Evolutionary conservation across 2,329 filamentous ascomycete genomes (phyloP).

Genomic region (Fusarium nisikadoi): DNA sequence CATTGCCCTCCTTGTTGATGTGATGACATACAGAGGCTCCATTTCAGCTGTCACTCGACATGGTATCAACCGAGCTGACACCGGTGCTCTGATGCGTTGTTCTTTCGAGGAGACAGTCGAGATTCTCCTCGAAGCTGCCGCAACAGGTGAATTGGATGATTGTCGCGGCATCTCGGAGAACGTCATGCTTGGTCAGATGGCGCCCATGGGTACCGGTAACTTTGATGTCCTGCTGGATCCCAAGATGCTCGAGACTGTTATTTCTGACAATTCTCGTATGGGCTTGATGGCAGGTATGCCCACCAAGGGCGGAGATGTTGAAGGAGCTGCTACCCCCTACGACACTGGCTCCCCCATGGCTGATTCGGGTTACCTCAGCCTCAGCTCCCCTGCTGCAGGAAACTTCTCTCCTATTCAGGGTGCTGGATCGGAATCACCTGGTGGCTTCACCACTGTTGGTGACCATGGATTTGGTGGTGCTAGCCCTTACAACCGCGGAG

Average conservation of each 20-base stretch:
- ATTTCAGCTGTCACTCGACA: conserved; percentile 97
- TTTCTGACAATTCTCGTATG: conserved; percentile 89
- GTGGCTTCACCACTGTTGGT: conserved; percentile 70
- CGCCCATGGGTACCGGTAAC: conserved; percentile 95
- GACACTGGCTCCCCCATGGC: conserved; percentile 85
- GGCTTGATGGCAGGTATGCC: conserved; percentile 84
- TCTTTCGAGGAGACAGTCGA: conserved; percentile 99
- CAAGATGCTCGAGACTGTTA: conserved; percentile 94
- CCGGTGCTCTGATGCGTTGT: conserved; percentile 98
- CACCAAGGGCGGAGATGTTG: conserved; percentile 77
- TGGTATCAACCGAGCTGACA: conserved; percentile 97
- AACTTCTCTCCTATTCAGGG: conserved; percentile 83
- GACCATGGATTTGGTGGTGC: conserved; percentile 60
- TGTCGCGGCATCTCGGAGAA: conserved; percentile 99
- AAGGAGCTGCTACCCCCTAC: conserved; percentile 93
- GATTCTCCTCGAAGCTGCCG: conserved; percentile 94
- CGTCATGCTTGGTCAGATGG: conserved; percentile 96
- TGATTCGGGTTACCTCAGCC: conserved; percentile 73
- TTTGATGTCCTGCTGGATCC: conserved; percentile 94
- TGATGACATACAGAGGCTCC: conserved; percentile 95
- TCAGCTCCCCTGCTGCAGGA: conserved; percentile 70
- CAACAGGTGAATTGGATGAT: conserved; percentile 94
- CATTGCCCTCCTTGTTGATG: conserved; percentile 92
- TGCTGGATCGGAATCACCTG: conserved; percentile 76
- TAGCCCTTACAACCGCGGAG: conserved; percentile 73